Percentiles rank a stretch among this genome's conserved stretches.
Conservation (phyloP, 73 alveolate genomes). For the Stentor roeselii region DNA sequence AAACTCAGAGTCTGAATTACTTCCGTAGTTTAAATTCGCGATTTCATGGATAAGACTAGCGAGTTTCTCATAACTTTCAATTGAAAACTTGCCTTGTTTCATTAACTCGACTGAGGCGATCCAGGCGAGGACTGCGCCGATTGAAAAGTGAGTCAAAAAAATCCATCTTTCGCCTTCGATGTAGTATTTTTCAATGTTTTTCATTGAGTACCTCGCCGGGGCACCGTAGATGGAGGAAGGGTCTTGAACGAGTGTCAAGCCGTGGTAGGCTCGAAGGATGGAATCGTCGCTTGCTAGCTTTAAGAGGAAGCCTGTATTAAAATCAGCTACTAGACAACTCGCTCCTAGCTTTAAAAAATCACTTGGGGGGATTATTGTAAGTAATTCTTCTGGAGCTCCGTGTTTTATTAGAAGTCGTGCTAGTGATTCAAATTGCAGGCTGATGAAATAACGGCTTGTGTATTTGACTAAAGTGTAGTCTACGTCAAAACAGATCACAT, state of each 20-base stretch:
- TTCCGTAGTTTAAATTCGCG: not conserved
- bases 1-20: not conserved
- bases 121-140: not conserved
- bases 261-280: constrained; percentile 4
- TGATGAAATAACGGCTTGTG: not conserved
- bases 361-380: not conserved
- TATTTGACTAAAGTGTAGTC: constrained; percentile 17
- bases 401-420: not conserved
- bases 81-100: not conserved
- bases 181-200: not conserved
- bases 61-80: not conserved
- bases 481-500: constrained; percentile 22
- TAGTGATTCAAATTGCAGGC: constrained; percentile 14
- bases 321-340: not conserved
- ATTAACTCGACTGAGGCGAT: not conserved
- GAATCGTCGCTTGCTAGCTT: not conserved
- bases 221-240: not conserved
- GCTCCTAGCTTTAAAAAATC: not conserved
- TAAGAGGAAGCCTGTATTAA: not conserved
- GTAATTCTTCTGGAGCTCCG: not conserved
- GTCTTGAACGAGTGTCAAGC: not conserved
- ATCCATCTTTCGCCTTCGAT: not conserved
- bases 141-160: not conserved
- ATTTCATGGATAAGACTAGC: not conserved
- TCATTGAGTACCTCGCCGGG: not conserved